These are phyloP conservation scores for Cercospora janseana DNA, from an alignment of 2,329 filamentous ascomycete genomes.

Conservation along the genomic window DNA sequence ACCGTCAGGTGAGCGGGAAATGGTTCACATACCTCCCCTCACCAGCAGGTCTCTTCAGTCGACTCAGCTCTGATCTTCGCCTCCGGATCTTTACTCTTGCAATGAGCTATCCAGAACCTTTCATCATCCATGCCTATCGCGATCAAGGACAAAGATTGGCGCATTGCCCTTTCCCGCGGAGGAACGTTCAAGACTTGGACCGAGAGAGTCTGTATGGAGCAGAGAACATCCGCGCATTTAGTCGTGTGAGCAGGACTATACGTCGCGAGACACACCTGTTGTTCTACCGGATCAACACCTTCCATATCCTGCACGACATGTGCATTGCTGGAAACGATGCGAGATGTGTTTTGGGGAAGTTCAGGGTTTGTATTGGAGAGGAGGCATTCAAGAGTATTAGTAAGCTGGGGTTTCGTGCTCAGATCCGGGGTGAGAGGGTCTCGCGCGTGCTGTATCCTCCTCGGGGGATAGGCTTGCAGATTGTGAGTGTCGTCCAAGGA, in stretches of 20 bases:
- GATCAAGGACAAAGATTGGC: slow-evolving; percentile 7
- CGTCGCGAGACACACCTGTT: slow-evolving; percentile 8
- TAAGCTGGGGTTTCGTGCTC: neutral
- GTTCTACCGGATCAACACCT: slow-evolving; percentile 14
- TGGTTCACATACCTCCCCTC: slow-evolving; percentile 12
- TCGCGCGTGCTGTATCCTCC: neutral
- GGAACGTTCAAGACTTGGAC: neutral
- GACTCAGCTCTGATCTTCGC: neutral
- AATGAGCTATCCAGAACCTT: neutral
- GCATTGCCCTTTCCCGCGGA: slow-evolving; percentile 1
- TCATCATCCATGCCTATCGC: slow-evolving; percentile 14
- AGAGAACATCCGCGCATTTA: slow-evolving; percentile 5
- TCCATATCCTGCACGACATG: slow-evolving; percentile 9
- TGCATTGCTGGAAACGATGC: slow-evolving; percentile 7
- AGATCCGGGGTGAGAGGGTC: neutral
- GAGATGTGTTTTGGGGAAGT: neutral
- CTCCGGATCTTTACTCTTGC: slow-evolving; percentile 9
- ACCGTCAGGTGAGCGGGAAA: slow-evolving; percentile 2
- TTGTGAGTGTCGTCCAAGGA: neutral
- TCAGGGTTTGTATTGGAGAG: slow-evolving; percentile 3
- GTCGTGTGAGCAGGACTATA: slow-evolving; percentile 8
- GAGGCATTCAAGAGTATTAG: slow-evolving; percentile 1
- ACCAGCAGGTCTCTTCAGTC: slow-evolving; percentile 12
- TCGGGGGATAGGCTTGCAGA: neutral
- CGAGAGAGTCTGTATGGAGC: neutral